Base-by-base conservation (phyloP, 208 protist species). In the Trypanosoma mega region DNA sequence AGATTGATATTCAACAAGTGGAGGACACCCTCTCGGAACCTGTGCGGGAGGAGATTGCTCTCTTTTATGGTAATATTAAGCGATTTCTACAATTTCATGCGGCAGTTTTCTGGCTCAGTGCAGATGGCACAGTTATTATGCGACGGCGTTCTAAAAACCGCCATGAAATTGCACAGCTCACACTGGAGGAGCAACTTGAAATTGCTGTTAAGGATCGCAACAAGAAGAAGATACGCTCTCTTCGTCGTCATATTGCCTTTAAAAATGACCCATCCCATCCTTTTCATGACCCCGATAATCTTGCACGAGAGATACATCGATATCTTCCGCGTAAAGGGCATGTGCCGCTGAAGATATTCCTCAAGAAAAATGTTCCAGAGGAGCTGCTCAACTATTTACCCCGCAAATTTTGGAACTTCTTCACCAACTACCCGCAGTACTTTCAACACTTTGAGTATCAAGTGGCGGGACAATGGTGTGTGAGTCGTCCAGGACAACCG, bases 401-500 rank as follows among this genome's bases (percentile, higher is more conserved):
- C 2, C 61, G 56, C 11, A 72, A 76, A 18, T 61, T 84, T 30
- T 68, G 85, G 74, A 88, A 76, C 60, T 93, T 96, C 50, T 96
- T 96, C 63, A 72, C 45, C 21, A 74, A 72, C 59, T 85, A 94
- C 52, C 90, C 90, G 31, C 84, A 93, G 72, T 93, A 88, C 60
- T 96, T 94, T 54, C 72, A 76, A 27, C 71, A 81, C 36, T 96
- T 93, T 51, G 90, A 96, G 74, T 87, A 88, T 58, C 80, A 90
- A 57, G 44, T 75, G 30, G 63, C 87, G 1, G 78, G 77, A 6
- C 65, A 37, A 43, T 96, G 86, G 87, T 87, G 80, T 49, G 9
- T 96, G 18, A 76, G 73, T 47, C 67, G 79, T 14, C 85, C 87
- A 14, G 87, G 83, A 30, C 73, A 85, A 39, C 85, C 84, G 6